Percentiles rank a stretch among this genome's conserved stretches.
Evolutionary conservation across 2,329 filamentous ascomycete species (phyloP).

Genomic region (Colletotrichum tabaci): DNA sequence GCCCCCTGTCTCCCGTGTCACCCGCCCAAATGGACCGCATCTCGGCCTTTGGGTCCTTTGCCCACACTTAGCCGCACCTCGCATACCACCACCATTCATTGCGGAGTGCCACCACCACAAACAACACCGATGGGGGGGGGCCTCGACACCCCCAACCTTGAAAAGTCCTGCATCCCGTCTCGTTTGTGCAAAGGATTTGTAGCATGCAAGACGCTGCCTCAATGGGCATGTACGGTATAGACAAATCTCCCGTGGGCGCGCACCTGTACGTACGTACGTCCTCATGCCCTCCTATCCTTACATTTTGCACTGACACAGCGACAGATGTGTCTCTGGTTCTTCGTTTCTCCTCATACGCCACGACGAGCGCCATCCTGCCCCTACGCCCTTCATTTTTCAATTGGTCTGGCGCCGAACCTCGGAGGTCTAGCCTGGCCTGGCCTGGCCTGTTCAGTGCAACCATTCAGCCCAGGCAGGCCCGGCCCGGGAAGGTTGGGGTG

Average conservation of each 20-base stretch:
- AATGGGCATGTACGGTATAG: background rate
- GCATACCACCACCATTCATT: background rate
- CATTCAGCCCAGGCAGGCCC: too few relatives aligned
- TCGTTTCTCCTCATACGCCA: background rate
- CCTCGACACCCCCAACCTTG: too few relatives aligned
- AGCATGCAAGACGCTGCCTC: background rate
- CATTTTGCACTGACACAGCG: background rate
- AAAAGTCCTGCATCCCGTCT: too few relatives aligned
- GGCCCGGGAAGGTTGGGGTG: background rate
- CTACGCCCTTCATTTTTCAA: background rate
- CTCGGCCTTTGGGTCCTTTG: background rate
- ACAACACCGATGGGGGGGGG: too few relatives aligned
- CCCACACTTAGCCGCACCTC: constrained; percentile 5
- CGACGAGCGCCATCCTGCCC: background rate
- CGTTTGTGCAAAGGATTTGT: background rate
- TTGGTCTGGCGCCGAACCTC: background rate
- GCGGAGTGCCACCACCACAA: background rate
- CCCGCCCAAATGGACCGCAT: background rate
- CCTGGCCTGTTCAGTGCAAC: too few relatives aligned
- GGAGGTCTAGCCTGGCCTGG: background rate
- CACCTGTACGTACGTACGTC: background rate
- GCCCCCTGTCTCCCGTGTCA: background rate
- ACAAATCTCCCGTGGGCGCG: background rate
- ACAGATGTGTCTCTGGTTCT: background rate
- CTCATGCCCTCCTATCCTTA: background rate